These are phyloP conservation scores for Scutellaria galericulata DNA, from an alignment of 257 asterid genomes.

Conservation along the genomic window DNA sequence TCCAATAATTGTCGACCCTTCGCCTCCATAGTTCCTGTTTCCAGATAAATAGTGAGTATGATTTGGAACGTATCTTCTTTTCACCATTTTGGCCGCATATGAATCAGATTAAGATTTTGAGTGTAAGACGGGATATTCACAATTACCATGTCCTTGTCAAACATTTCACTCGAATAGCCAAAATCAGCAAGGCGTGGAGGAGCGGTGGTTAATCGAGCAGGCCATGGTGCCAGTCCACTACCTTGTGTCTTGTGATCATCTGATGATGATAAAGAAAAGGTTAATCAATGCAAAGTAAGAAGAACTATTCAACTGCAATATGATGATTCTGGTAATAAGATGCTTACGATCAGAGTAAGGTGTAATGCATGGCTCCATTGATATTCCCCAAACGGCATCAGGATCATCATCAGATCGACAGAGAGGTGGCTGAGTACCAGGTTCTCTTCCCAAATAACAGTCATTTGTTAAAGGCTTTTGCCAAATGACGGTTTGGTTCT, in stretches of 20 bases:
- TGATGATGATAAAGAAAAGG: constrained; percentile 41
- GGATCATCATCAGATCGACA: constrained; percentile 91
- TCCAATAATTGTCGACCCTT: constrained; percentile 85
- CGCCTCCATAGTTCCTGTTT: constrained; percentile 80
- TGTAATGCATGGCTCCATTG: constrained; percentile 88
- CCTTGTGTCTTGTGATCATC: constrained; percentile 87
- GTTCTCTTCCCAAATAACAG: constrained; percentile 74
- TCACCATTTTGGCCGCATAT: neutral
- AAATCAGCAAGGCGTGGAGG: constrained; percentile 98
- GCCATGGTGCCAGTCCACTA: constrained; percentile 96
- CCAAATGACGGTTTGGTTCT: constrained; percentile 93
- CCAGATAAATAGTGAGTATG: constrained; percentile 28
- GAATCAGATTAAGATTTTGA: neutral
- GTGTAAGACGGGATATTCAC: neutral
- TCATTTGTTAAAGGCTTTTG: constrained; percentile 85
- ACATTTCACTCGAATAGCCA: constrained; percentile 87
- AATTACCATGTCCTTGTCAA: constrained; percentile 86
- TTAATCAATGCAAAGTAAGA: constrained; percentile 15
- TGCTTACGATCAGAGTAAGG: constrained; percentile 94
- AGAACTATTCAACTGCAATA: constrained; percentile 3
- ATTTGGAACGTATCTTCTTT: neutral
- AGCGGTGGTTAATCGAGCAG: constrained; percentile 80
- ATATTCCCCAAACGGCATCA: constrained; percentile 86
- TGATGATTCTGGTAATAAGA: neutral
- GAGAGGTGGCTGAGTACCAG: constrained; percentile 86